Percentiles rank a stretch among this genome's conserved stretches.
These are phyloP conservation scores for Aspergillus ochraceus DNA, from an alignment of 2,329 filamentous ascomycete genomes.

Conservation along the genomic window DNA sequence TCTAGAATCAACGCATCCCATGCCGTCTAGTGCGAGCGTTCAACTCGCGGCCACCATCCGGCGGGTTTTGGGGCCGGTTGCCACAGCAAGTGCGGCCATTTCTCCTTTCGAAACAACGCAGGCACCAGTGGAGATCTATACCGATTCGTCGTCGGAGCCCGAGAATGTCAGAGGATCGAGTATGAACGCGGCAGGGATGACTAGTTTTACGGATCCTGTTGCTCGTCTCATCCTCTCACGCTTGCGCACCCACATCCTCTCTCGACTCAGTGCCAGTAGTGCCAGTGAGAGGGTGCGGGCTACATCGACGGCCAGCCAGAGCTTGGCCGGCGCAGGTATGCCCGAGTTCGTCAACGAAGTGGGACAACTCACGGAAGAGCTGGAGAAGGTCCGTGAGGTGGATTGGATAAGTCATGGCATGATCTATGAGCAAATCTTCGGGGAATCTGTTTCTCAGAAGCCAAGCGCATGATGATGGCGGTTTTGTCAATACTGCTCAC, in stretches of 20 bases:
- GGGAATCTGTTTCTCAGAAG: constrained; percentile 23
- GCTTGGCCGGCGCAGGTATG: constrained; percentile 60
- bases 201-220: constrained; percentile 60
- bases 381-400: constrained; percentile 59
- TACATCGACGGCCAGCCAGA: constrained; percentile 59
- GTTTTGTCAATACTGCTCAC: background rate
- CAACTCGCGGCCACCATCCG: constrained; percentile 49
- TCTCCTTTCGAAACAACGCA: constrained; percentile 20
- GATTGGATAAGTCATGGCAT: constrained; percentile 59
- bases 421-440: constrained; percentile 56
- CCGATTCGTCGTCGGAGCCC: constrained; percentile 48
- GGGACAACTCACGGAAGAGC: constrained; percentile 57
- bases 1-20: constrained; percentile 50
- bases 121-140: constrained; percentile 26
- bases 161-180: constrained; percentile 3
- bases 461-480: constrained; percentile 9
- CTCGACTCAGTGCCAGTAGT: constrained; percentile 60
- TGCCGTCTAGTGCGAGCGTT: constrained; percentile 46
- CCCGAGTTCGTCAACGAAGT: constrained; percentile 63
- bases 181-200: constrained; percentile 31
- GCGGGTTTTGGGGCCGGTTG: constrained; percentile 57
- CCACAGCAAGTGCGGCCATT: constrained; percentile 37
- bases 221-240: constrained; percentile 61
- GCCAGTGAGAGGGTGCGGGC: constrained; percentile 59
- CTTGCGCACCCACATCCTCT: constrained; percentile 55